phyloP scores from a whole-genome alignment of 257 asterid genomes.

The Cinchona pubescens region DNA sequence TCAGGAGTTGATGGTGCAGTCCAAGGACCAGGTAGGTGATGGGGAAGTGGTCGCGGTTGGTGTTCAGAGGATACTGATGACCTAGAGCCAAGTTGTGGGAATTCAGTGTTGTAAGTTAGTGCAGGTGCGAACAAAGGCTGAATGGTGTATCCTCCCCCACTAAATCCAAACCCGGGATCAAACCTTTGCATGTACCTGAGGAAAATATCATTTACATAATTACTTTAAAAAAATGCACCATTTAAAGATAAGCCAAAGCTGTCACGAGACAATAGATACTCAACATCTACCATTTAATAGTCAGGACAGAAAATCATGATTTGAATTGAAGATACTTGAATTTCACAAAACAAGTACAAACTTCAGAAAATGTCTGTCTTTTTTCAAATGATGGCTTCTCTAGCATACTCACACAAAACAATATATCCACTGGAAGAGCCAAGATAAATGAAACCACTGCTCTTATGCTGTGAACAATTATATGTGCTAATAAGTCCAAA shows the following conservation, averaged over 20 bases:
- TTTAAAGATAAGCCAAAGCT: neutral
- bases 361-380: neutral
- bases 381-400: neutral
- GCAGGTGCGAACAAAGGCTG: constrained; percentile 98
- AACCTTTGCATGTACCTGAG: constrained; percentile 92
- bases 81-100: constrained; percentile 84
- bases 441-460: neutral
- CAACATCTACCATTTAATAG: neutral
- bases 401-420: neutral
- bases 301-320: neutral
- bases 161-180: constrained; percentile 95
- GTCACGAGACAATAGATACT: neutral
- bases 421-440: neutral
- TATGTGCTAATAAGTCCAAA: neutral
- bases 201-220: constrained; percentile 1
- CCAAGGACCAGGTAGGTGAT: constrained; percentile 77
- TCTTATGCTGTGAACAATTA: neutral
- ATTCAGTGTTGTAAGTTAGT: constrained; percentile 82
- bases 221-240: neutral
- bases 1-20: constrained; percentile 54
- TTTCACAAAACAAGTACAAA: neutral
- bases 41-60: constrained; percentile 73
- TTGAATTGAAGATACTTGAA: neutral
- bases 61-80: constrained; percentile 70
- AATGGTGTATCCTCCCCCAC: constrained; percentile 74